Conservation (phyloP, 495 filamentous ascomycete species). For the Aspergillus ellipticus region DNA sequence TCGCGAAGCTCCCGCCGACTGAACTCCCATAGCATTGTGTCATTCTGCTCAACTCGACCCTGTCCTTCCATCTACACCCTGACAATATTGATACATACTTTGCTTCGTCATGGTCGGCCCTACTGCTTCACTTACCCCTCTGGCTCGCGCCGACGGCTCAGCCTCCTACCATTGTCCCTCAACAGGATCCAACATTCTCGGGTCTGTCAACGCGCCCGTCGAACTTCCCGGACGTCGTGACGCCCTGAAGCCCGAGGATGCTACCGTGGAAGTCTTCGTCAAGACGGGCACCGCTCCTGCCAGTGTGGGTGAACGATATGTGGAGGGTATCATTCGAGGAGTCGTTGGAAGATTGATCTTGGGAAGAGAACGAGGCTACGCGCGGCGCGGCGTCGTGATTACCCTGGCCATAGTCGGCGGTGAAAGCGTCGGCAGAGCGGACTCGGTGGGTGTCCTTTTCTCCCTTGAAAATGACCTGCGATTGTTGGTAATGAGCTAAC, state of each 20-base stretch:
- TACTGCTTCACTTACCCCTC: conserved; percentile 41
- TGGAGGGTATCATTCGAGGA: conserved; percentile 29
- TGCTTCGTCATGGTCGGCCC: conserved; percentile 34
- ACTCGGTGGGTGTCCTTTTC: conserved; percentile 55
- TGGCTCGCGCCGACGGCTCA: conserved; percentile 81
- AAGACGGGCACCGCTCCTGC: conserved; percentile 62
- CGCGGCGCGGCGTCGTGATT: conserved; percentile 41
- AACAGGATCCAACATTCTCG: conserved; percentile 76
- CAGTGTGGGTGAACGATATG: conserved; percentile 72
- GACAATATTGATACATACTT: not conserved
- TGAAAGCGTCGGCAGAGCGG: conserved; percentile 65
- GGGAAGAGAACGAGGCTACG: conserved; percentile 33
- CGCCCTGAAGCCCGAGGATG: conserved; percentile 78
- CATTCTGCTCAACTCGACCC: not conserved
- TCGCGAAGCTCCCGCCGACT: not conserved
- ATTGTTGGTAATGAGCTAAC: conserved; percentile 4
- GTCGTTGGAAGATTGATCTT: conserved; percentile 31
- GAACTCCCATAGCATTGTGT: not conserved
- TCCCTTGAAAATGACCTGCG: not conserved
- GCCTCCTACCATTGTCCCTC: conserved; percentile 66
- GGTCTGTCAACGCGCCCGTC: conserved; percentile 86
- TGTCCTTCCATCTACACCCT: too few species aligned
- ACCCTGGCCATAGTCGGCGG: conserved; percentile 37
- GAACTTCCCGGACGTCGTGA: conserved; percentile 79
- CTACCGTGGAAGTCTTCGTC: conserved; percentile 83